phyloP scores from a whole-genome alignment of 2,329 filamentous ascomycete species.

The Lasiodiplodia citricola region DNA sequence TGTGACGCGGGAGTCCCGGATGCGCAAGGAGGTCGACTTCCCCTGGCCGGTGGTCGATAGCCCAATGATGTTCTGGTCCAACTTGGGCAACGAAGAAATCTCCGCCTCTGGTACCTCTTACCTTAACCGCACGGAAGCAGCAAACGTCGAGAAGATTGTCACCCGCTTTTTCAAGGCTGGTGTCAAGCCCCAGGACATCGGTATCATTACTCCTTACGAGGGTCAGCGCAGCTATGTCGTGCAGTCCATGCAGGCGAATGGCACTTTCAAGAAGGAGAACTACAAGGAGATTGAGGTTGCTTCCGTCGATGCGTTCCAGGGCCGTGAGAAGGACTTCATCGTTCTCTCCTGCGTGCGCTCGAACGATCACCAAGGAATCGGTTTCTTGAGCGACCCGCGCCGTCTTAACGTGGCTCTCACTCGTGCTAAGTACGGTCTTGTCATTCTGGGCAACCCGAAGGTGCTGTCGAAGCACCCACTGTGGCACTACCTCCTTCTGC shows the following conservation, averaged over 20 bases:
- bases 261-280: constrained; percentile 95
- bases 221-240: constrained; percentile 98
- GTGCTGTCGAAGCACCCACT: constrained; percentile 96
- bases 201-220: constrained; percentile 98
- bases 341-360: constrained; percentile 97
- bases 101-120: constrained; percentile 98
- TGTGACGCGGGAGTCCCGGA: constrained; percentile 84
- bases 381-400: constrained; percentile 96
- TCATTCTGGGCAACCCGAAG: constrained; percentile 97
- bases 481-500: constrained; percentile 92
- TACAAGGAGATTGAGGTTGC: constrained; percentile 99
- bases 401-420: constrained; percentile 97
- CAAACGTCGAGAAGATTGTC: constrained; percentile 98
- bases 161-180: constrained; percentile 99
- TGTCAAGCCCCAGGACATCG: constrained; percentile 90
- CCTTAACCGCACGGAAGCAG: constrained; percentile 94
- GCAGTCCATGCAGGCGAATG: constrained; percentile 98
- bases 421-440: constrained; percentile 93
- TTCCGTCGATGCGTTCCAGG: constrained; percentile 98
- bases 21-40: constrained; percentile 94
- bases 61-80: constrained; percentile 99
- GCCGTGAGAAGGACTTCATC: constrained; percentile 98
- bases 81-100: constrained; percentile 96
- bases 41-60: constrained; percentile 94
- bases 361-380: constrained; percentile 98